Base-by-base conservation (phyloP, 2,329 filamentous ascomycete species). In the Trichoderma citrinoviride region DNA sequence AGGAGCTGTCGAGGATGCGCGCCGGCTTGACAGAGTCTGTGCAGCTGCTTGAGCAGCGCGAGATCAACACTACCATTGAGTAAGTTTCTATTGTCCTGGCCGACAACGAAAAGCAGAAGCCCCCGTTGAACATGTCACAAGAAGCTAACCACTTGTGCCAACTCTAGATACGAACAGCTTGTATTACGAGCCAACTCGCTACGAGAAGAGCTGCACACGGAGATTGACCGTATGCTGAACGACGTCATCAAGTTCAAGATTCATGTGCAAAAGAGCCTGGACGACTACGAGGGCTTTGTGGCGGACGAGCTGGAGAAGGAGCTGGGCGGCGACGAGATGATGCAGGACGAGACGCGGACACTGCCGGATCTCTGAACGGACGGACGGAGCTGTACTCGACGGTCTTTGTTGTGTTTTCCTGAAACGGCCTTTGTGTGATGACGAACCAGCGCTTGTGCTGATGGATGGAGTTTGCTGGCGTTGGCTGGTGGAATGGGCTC, bases 201-300 rank as follows among this genome's bases (percentile, higher is more conserved):
- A 25, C 87, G 95, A n/a, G 95, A 99, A 76, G 93, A 98, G 76
- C 83, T 99, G n/a, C 95, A 99, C 77, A 97, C 93, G 0, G 93
- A 97, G 76, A 92, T 97, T 72, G 95, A 97, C 79, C 90, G 89
- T 71, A 96, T 98, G 86, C 81, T 99, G 66, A 96, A 97, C 79
- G 93, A 98, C 74, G 90, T 97, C 67, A 96, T 98, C 80, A 93
- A 96, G 73, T 98, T 99, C 86, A 99, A 99, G 80, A 91, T 99
- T 69, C 93, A 98, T 73, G 84, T 99, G 58, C 95, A 99, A 77
- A 93, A 93, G 79, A 90, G 88, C 66, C 81, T 99, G 61, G 94
- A 97, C 75, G 92, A 95, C 73, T 98, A 97, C 76, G 95, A 99
- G 78, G 88, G 89, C 64, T 97, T 97, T 74, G 92, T 97, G 7